Evolutionary conservation across 2,329 filamentous ascomycete genomes (phyloP), one percentile per base, ranked within the genome.

Genomic region (Diaporthe sp.): DNA sequence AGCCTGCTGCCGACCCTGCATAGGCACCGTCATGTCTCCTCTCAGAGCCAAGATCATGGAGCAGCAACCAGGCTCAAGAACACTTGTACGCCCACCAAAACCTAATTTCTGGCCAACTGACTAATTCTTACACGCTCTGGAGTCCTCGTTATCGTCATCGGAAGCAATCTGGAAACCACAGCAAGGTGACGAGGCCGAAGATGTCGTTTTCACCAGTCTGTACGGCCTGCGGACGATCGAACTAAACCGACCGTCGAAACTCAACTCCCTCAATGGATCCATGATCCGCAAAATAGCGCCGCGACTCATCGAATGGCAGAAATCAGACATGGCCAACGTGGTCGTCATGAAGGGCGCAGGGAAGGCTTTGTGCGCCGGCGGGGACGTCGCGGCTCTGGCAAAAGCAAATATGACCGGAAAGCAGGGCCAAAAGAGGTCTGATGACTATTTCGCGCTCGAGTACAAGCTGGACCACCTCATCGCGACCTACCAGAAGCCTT

Each of bases 401-500:
- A 79, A 90, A 77, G 90, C 92, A 84, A 98, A 98, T 84, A 85
- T 90, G 82, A 81, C 91, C 76, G 92, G 94, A 1, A 81, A 85
- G 4, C 88, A 93, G 79, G 96, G 96, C 44, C 93, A 95, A 86
- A 87, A 92, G 81, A 89, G 89, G 80, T 98, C 96, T 39, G 87
- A 90, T 65, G 92, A 96, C 71, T 99, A 97, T 88, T 99, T 99
- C 83, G 95, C 88, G 17, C 92, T 97, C 75, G 97, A 99, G 92
- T 99, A 98, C 89, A 93, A 95, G 86, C 92, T 99, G 78, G 94
- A 99, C 84, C 97, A 99, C 85, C 89, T 96, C 80, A 98, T 99
- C 82, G 94, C 97, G 31, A 98, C 96, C 51, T 98, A 98, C 86
- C 83, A 88, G 77, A 99, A 98, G 87, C 97, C 97, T 0, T 98